Conservation (phyloP, 2,329 filamentous ascomycete genomes). For the Claviceps pazoutovae region DNA sequence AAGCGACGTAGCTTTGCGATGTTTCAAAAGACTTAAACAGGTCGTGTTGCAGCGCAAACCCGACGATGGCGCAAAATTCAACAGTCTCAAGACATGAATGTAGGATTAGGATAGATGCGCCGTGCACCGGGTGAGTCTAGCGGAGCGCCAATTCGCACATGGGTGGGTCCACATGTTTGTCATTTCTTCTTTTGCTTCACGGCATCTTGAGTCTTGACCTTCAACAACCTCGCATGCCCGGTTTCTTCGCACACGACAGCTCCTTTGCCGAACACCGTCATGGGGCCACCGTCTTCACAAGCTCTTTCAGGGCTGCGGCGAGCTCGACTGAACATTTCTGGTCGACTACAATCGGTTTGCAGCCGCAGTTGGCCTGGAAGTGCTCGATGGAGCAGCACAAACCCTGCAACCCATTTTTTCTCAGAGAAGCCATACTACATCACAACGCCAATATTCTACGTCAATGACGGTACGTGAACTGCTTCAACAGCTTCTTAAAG, state of each 20-base stretch:
- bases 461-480: slow-evolving; percentile 62
- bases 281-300: slow-evolving; percentile 17
- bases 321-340: slow-evolving; percentile 8
- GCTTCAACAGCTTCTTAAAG: no score
- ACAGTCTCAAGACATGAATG: no score
- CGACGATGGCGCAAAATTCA: background rate
- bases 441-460: slow-evolving; percentile 96
- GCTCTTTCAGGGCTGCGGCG: slow-evolving; percentile 13
- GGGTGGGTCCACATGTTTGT: background rate
- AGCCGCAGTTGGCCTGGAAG: slow-evolving; percentile 14
- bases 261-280: slow-evolving; percentile 5
- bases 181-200: background rate
- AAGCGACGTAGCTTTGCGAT: background rate
- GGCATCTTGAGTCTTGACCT: background rate
- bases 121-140: background rate
- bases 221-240: no score
- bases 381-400: slow-evolving; percentile 20
- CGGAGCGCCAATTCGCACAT: background rate
- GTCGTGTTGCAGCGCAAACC: background rate
- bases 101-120: no score
- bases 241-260: background rate
- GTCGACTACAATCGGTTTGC: slow-evolving; percentile 15
- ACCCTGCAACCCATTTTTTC: slow-evolving; percentile 5
- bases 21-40: background rate
- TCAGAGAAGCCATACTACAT: slow-evolving; percentile 74